Percentiles rank a stretch among this genome's conserved stretches.
phyloP scores from a whole-genome alignment of 176 grass and related monocot species.

The Triticum turgidum region DNA sequence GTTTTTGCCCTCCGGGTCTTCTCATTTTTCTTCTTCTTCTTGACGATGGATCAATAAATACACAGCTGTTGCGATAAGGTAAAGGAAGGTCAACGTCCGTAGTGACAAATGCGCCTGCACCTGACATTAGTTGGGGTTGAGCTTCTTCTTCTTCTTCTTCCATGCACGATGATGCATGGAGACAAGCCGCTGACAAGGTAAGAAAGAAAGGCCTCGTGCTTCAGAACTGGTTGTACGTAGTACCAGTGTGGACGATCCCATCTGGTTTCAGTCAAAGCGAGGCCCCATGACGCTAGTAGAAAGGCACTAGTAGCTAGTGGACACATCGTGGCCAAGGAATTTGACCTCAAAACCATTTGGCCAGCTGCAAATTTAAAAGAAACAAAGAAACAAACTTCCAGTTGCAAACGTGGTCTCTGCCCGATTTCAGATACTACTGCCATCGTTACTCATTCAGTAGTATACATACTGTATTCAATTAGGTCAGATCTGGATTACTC shows the following conservation, averaged over 20 bases:
- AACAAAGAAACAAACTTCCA: neutral
- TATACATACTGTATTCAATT: too few relatives aligned
- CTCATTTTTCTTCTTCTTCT: slow-evolving; percentile 3
- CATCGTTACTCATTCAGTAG: neutral
- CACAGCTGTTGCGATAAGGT: neutral
- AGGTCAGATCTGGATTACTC: neutral
- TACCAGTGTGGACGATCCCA: neutral
- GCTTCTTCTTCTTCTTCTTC: neutral
- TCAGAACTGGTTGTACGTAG: neutral
- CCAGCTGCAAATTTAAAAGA: neutral
- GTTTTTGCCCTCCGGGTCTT: neutral
- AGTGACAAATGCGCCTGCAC: neutral
- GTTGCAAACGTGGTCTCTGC: neutral
- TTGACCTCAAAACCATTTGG: slow-evolving; percentile 23
- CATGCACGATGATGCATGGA: neutral
- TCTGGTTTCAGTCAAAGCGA: neutral
- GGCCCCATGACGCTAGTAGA: neutral
- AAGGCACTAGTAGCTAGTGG: neutral
- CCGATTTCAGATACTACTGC: neutral
- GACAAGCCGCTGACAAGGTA: neutral
- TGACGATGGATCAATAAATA: slow-evolving; percentile 18
- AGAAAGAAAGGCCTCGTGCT: neutral
- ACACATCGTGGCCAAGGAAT: slow-evolving; percentile 4
- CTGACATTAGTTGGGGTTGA: neutral
- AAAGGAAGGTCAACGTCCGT: neutral